These are phyloP conservation scores for Zygnema cylindricum DNA, from an alignment of 139 green algal genomes.

Conservation along the genomic window DNA sequence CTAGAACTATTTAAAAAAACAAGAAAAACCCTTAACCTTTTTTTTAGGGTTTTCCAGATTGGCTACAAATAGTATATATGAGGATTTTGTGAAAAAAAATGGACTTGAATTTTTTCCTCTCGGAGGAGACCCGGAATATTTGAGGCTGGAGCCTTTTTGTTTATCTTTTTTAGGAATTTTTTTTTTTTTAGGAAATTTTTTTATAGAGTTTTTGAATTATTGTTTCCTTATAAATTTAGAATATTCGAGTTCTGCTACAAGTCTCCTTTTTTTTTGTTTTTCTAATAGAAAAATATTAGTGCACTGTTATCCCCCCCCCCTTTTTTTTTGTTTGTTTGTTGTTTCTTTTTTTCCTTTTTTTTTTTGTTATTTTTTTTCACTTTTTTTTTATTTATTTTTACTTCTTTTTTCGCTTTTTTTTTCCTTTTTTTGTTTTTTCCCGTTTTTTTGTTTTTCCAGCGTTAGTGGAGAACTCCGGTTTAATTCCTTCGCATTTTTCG, in stretches of 20 bases:
- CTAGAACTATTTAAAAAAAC: too few relatives aligned
- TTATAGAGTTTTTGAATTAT: too few relatives aligned
- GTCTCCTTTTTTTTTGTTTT: too few relatives aligned
- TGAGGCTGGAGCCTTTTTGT: too few relatives aligned
- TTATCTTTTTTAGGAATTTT: too few relatives aligned
- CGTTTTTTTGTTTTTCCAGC: slow-evolving; percentile 39
- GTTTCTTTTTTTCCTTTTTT: not conserved
- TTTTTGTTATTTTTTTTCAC: not conserved
- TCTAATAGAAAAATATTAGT: too few relatives aligned
- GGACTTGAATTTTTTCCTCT: slow-evolving; percentile 78
- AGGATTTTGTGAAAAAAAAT: not conserved
- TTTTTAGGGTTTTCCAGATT: too few relatives aligned
- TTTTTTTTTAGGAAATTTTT: too few relatives aligned
- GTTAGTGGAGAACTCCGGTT: slow-evolving; percentile 63
- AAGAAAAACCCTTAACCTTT: too few relatives aligned
- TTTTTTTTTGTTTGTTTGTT: not conserved
- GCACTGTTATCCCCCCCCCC: too few relatives aligned
- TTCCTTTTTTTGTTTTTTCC: not conserved
- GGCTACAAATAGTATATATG: not conserved
- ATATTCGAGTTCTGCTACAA: too few relatives aligned
- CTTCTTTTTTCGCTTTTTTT: not conserved
- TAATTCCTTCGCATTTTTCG: not conserved
- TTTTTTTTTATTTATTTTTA: not conserved
- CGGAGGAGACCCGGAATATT: slow-evolving; percentile 72
- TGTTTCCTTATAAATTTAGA: too few relatives aligned